Evolutionary conservation across 2,329 filamentous ascomycete species (phyloP), one percentile per base, ranked within the genome.

Genomic region (Colletotrichum tabaci): DNA sequence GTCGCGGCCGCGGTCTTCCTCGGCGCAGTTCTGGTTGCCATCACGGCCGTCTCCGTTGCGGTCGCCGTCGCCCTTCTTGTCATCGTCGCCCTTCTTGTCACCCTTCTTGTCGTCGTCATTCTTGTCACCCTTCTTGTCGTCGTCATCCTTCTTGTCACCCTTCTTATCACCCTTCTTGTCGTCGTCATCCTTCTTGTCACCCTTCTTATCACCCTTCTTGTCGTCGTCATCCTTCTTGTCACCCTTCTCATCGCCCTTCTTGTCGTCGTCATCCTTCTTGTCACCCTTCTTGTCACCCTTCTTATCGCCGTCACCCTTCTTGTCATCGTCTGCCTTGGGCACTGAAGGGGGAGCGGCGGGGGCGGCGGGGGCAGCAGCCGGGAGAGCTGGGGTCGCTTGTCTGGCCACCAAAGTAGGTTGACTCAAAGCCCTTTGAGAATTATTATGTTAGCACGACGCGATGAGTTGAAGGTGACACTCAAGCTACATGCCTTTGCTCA

Each of bases 401-500:
- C 69, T 52, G 7, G 52, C 53, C 30, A 35, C 40, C 21, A 63
- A 21, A 4, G 40, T 40, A 2, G 65, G 21, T 35, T 64, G 69
- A 30, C n/a, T 56, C 26, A 72, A 18, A n/a, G 50, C 69, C 35
- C 69, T 71, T 15, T 4, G 21, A 16, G 9, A 2, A 35, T 35
- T 35, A 35, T 7, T 1, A 10, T 40, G 2, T 70, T 55, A 66
- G 67, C 16, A 38, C 38, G 2, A 4, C 8, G 16, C 9, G 16
- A 9, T 23, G 4, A 12, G 35, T 4, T 12, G 21, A 30, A 15
- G 7, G 5, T 10, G 23, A 23, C 10, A 16, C 23, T n/a, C 18
- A n/a, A 18, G 13, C 13, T 26, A 42, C 69, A 12, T 30, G 60
- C 69, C 47, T 69, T 35, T 64, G 58, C 50, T 72, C 69, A 35